phyloP scores from a whole-genome alignment of 768 basidiomycete species.

The Cystoderma amianthinum region DNA sequence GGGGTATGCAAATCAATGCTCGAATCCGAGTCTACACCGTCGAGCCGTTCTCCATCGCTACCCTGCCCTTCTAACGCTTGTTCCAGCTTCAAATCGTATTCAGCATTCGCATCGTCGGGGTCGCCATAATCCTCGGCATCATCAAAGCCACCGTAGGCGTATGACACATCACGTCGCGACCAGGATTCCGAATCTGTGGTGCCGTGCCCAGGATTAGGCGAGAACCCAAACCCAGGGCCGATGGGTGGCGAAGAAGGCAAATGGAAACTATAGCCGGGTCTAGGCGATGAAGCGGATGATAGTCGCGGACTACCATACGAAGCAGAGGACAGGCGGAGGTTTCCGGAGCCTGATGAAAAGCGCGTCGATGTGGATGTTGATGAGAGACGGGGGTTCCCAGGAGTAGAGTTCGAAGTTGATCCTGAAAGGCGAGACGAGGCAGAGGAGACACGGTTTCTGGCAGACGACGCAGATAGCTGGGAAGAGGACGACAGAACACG shows the following conservation, averaged over 20 bases:
- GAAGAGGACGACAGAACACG: neutral
- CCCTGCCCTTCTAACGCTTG: slow-evolving; percentile 11
- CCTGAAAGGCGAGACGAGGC: neutral
- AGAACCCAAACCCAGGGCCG: too few species aligned
- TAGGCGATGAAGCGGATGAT: neutral
- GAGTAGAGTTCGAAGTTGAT: neutral
- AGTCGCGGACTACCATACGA: neutral
- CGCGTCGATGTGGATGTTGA: neutral
- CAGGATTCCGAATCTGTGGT: too few species aligned
- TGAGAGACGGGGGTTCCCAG: neutral
- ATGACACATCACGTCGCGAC: neutral
- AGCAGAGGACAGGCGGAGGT: neutral
- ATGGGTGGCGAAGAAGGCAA: too few species aligned
- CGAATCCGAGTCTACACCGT: slow-evolving; percentile 54
- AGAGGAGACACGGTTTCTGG: neutral
- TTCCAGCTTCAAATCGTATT: slow-evolving; percentile 10
- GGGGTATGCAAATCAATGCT: too few species aligned
- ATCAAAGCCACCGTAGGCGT: neutral
- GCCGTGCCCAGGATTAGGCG: too few species aligned
- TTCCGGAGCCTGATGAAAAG: neutral
- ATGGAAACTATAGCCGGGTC: too few species aligned
- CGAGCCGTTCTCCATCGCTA: too few species aligned
- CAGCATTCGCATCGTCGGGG: neutral
- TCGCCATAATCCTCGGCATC: neutral
- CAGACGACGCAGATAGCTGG: neutral